phyloP scores from a whole-genome alignment of 805 yeast species.

The Yueomyces sinensis region DNA sequence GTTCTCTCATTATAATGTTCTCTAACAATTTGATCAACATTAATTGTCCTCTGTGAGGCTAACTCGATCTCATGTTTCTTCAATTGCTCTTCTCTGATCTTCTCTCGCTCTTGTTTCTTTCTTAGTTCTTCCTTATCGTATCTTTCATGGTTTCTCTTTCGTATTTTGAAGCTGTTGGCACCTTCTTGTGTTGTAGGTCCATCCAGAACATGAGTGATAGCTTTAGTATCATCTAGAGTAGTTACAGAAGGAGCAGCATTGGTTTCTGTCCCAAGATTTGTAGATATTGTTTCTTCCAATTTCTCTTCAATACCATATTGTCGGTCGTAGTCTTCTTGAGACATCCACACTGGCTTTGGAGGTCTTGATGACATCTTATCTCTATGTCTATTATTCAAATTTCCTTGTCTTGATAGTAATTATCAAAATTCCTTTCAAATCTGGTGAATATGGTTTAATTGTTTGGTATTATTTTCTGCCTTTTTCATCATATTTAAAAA shows the following conservation, averaged over 20 bases:
- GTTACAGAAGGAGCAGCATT: neutral
- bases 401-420: neutral
- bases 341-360: constrained; percentile 27
- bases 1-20: constrained; percentile 81
- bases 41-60: constrained; percentile 26
- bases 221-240: neutral
- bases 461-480: neutral
- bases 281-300: neutral
- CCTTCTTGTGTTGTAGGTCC: neutral
- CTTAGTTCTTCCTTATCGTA: constrained; percentile 22
- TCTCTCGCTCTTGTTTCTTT: constrained; percentile 21
- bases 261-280: neutral
- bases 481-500: too few relatives aligned
- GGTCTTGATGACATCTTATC: constrained; percentile 7
- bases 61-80: constrained; percentile 24
- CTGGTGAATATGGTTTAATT: too few relatives aligned
- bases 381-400: neutral
- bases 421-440: too few relatives aligned
- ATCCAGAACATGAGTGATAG: neutral
- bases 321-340: constrained; percentile 24
- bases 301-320: constrained; percentile 10
- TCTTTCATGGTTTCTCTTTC: constrained; percentile 18
- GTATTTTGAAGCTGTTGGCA: constrained; percentile 7
- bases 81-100: constrained; percentile 22
- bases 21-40: constrained; percentile 57